Evolutionary conservation across 106 monocot species (phyloP), one percentile per base, ranked within the genome.

Genomic region (Dendrobium officinale): DNA sequence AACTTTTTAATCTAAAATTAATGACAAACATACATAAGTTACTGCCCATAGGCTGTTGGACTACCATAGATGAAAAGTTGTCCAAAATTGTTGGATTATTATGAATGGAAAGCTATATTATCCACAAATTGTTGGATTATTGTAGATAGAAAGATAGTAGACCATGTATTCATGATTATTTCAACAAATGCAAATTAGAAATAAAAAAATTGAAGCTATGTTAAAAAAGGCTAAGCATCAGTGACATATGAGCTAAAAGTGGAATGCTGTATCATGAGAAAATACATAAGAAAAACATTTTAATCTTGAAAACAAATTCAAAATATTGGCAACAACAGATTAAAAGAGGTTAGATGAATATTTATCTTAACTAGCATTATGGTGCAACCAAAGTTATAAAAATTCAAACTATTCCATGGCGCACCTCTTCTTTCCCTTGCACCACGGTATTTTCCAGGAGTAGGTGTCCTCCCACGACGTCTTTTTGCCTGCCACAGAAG

Each of bases 391-490:
- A n/a, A 41, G 1, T 26, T 6, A 75, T 24, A 16, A 19, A 59
- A 55, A 81, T 79, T 64, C 4, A 66, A 79, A 17, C 4, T 74
- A 29, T 45, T 58, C 47, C 2, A 67, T 27, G 76, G 43, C 18
- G 40, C 84, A 94, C 94, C 89, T 92, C 83, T 85, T 70, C 49
- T 83, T 81, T 88, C 93, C 85, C 88, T 85, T 9, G 86, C 66
- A 78, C 95, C 95, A 75, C 87, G 75, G 49, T 93, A 90, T 79
- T 84, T 85, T 80, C 93, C 93, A 82, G 95, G 95, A 59, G 95
- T 96, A 74, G 93, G 91, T 67, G 95, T 93, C 81, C 95, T 89
- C 27, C 90, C 89, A 41, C 93, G 84, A 26, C 73, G 89, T 79
- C 93, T 96, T 85, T 96, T 96, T 47, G 93, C 95, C 95, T 96